Evolutionary conservation across 2,329 filamentous ascomycete genomes (phyloP).

Genomic region (Penicillium sumatraense): DNA sequence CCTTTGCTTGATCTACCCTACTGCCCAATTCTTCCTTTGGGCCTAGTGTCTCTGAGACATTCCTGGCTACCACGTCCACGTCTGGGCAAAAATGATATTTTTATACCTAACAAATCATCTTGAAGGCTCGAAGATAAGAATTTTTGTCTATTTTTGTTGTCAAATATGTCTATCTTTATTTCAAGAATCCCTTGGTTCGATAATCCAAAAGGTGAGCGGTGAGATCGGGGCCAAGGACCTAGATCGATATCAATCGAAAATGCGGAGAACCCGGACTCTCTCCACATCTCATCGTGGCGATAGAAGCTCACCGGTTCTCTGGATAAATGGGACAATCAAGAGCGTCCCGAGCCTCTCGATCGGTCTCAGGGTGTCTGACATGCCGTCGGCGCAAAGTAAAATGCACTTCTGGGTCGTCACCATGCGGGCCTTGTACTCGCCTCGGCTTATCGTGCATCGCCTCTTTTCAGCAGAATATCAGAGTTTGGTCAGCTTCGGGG

Average conservation of each 20-base stretch:
- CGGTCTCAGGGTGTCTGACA: neutral
- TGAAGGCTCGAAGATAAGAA: too few relatives aligned
- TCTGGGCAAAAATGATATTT: too few relatives aligned
- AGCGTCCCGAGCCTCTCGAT: neutral
- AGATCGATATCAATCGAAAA: neutral
- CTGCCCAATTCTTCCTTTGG: too few relatives aligned
- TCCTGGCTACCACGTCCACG: too few relatives aligned
- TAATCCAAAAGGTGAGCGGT: too few relatives aligned
- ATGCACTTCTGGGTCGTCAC: neutral
- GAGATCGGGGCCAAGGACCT: neutral
- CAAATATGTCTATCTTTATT: too few relatives aligned
- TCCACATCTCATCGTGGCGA: neutral
- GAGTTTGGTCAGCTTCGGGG: neutral
- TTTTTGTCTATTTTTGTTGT: too few relatives aligned
- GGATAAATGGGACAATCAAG: neutral
- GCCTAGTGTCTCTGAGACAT: too few relatives aligned
- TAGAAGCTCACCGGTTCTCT: neutral
- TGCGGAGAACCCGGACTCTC: neutral
- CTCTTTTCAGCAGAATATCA: neutral
- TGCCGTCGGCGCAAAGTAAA: neutral
- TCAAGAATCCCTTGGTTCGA: too few relatives aligned
- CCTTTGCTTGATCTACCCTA: too few relatives aligned
- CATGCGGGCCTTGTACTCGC: neutral
- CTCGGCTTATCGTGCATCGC: neutral
- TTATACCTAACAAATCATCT: too few relatives aligned